Evolutionary conservation across 1,139 yeast species (phyloP), one percentile per base, ranked within the genome.

Genomic region (Candida sanyaensis): DNA sequence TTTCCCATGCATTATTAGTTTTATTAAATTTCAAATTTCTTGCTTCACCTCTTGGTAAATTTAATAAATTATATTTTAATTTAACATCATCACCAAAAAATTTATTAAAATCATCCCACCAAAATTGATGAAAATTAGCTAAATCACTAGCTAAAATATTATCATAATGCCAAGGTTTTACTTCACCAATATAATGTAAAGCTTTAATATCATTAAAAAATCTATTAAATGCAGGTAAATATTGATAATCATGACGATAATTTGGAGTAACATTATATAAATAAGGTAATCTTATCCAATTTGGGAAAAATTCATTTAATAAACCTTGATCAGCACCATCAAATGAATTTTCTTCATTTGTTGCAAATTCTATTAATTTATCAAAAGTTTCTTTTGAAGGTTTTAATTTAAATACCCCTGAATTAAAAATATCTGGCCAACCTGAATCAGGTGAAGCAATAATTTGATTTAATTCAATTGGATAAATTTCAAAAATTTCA

Each of bases 351-450:
- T 48, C 48, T n/a, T 49, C 55, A n/a, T 43, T 44, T 4, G 34
- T 45, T 2, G 57, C 48, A 34, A 54, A 58, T 8, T 50, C 55
- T 23, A 57, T 42, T 50, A 68, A 61, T 31, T 57, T 52, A 11
- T 50, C 48, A 47, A 54, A 65, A 10, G 61, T 60, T 3, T 41
- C 42, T 9, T 45, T 41, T 46, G 52, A 51, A 6, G 72, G 72
- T 48, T 60, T 62, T 42, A 66, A 54, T n/a, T 64, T 57, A 44
- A 68, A 57, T 11, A 68, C 65, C 2, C 72, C 72, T 9, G 68
- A 62, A 51, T 68, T 68, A 56, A 67, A 68, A 43, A 65, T 65
- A 53, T 68, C 73, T 9, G 73, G 73, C 71, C 73, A 67, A n/a
- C 73, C 73, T 8, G 69, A 60, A 47, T 68, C 73, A 6, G 71